Percentiles rank a stretch among this genome's conserved stretches.
Conservation (phyloP, 495 filamentous ascomycete species). For the Aspergillus conjunctus region DNA sequence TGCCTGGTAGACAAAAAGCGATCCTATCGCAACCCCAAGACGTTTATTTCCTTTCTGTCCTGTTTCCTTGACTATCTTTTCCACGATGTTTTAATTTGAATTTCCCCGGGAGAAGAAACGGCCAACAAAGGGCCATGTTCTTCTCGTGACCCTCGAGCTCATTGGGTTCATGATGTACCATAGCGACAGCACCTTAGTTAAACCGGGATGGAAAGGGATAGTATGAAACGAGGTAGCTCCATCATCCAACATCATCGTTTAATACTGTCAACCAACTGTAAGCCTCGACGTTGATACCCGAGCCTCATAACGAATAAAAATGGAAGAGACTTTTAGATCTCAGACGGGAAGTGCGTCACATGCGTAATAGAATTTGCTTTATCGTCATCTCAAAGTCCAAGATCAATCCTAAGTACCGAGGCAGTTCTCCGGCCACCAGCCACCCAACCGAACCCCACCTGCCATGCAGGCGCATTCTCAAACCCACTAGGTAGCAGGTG, state of each 20-base stretch:
- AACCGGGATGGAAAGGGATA: constrained; percentile 7
- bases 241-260: too few species aligned
- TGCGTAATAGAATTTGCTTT: too few species aligned
- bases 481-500: too few species aligned
- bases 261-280: background rate
- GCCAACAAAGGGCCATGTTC: background rate
- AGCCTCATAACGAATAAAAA: too few species aligned
- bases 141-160: background rate
- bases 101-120: constrained; percentile 4
- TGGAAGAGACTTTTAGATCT: too few species aligned
- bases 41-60: constrained; percentile 6
- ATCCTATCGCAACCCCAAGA: background rate
- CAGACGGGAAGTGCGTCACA: too few species aligned
- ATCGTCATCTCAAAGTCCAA: too few species aligned
- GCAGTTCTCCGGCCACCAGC: too few species aligned
- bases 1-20: constrained; percentile 59
- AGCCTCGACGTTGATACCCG: too few species aligned
- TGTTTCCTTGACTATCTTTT: constrained; percentile 7
- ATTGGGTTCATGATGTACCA: constrained; percentile 23
- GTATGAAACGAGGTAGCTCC: background rate
- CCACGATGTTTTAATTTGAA: constrained; percentile 15
- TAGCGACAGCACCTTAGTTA: constrained; percentile 5
- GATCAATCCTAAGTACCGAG: too few species aligned
- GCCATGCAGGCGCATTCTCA: too few species aligned
- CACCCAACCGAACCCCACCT: too few species aligned